Conservation (phyloP, 257 asterid genomes). For the Scutellaria baicalensis region DNA sequence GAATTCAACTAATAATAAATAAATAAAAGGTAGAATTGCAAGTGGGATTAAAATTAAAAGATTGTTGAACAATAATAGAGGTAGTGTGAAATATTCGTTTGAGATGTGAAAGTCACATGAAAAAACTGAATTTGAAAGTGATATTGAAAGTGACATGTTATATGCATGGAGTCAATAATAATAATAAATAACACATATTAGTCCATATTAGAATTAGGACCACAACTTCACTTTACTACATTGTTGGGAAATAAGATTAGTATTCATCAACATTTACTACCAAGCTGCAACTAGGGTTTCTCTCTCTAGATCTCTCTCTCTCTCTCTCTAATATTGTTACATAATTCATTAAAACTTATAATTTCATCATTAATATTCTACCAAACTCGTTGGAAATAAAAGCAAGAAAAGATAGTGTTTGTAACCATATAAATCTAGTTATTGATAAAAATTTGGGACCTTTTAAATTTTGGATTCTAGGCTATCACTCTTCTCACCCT, state of each 20-base stretch:
- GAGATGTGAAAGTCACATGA: conserved; percentile 13
- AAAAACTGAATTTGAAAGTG: conserved; percentile 15
- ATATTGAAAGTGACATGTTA: conserved; percentile 1
- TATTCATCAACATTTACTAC: neutral
- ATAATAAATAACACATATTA: neutral
- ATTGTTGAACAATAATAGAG: neutral
- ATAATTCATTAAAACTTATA: no score
- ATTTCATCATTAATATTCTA: no score
- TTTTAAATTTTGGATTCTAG: no score
- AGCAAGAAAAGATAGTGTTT: no score
- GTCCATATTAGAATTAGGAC: conserved; percentile 15
- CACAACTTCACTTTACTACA: conserved; percentile 23
- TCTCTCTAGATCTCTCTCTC: neutral
- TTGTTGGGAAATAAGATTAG: neutral
- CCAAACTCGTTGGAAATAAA: no score
- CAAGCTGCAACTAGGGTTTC: neutral
- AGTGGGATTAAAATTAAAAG: no score
- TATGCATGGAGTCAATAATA: no score
- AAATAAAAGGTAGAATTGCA: no score
- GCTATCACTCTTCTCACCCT: no score
- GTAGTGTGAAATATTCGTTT: conserved; percentile 10
- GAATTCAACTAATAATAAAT: no score
- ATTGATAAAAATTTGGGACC: no score
- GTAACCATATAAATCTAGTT: no score
- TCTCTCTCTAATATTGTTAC: neutral